phyloP scores from a whole-genome alignment of 495 filamentous ascomycete species.

The Xylaria telfairii region DNA sequence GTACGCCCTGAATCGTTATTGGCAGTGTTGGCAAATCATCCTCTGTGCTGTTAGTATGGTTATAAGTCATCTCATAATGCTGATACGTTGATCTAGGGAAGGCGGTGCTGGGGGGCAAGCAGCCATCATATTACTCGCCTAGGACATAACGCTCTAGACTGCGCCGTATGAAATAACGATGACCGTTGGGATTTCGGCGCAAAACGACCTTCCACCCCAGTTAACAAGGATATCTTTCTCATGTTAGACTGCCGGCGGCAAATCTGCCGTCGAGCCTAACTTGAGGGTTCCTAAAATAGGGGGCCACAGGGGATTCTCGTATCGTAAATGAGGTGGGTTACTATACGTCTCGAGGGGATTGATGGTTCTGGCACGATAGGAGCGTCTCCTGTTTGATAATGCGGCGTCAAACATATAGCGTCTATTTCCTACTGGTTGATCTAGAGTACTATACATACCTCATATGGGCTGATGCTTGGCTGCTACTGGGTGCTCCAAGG shows the following conservation, averaged over 20 bases:
- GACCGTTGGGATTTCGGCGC: background rate
- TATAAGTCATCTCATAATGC: background rate
- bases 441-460: background rate
- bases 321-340: background rate
- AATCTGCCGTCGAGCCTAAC: background rate
- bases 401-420: background rate
- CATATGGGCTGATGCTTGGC: background rate
- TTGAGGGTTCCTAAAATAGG: constrained; percentile 2
- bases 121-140: background rate
- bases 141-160: background rate
- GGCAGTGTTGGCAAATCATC: background rate
- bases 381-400: constrained; percentile 6
- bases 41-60: background rate
- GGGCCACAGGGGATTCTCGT: background rate
- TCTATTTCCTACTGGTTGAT: constrained; percentile 13
- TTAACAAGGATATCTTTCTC: background rate
- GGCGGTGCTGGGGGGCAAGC: background rate
- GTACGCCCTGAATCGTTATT: background rate
- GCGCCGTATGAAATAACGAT: background rate
- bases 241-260: background rate
- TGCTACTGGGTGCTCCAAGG: background rate
- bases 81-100: background rate
- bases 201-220: background rate
- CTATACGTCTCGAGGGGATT: background rate
- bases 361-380: background rate